Conservation (phyloP, 495 filamentous ascomycete genomes). For the Achaetomiella virescens region DNA sequence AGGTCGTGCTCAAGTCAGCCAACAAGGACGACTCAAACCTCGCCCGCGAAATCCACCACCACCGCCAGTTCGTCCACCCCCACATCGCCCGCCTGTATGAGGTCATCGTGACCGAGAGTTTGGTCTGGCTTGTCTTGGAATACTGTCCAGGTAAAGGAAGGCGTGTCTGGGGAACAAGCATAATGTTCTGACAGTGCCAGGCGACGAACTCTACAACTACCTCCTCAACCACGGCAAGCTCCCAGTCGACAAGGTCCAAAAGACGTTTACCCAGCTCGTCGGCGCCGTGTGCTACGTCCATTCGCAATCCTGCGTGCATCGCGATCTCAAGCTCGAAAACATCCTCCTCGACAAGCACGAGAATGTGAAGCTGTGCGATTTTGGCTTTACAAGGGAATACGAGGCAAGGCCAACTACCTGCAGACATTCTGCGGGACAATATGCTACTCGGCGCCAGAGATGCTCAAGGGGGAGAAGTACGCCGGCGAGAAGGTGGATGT, state of each 20-base stretch:
- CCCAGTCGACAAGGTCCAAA: conserved; percentile 83
- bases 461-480: conserved; percentile 98
- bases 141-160: conserved; percentile 81
- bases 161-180: background rate
- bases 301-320: conserved; percentile 90
- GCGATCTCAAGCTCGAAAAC: conserved; percentile 95
- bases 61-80: conserved; percentile 94
- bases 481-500: conserved; percentile 96
- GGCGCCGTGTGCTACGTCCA: conserved; percentile 95
- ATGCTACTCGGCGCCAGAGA: conserved; percentile 95
- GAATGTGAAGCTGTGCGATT: conserved; percentile 98
- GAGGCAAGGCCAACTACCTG: conserved; percentile 91
- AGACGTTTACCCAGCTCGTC: conserved; percentile 91
- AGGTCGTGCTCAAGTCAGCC: conserved; percentile 97
- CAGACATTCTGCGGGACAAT: conserved; percentile 98
- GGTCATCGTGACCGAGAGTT: conserved; percentile 87
- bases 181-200: conserved; percentile 37
- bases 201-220: conserved; percentile 96
- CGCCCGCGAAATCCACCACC: conserved; percentile 94
- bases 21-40: conserved; percentile 94
- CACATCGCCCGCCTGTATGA: conserved; percentile 97
- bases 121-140: conserved; percentile 95
- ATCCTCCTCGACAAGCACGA: conserved; percentile 94
- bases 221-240: conserved; percentile 80
- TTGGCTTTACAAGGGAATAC: conserved; percentile 96